Evolutionary conservation across 2,329 filamentous ascomycete genomes (phyloP), one percentile per base, ranked within the genome.

Genomic region (Penicillium brevicompactum): DNA sequence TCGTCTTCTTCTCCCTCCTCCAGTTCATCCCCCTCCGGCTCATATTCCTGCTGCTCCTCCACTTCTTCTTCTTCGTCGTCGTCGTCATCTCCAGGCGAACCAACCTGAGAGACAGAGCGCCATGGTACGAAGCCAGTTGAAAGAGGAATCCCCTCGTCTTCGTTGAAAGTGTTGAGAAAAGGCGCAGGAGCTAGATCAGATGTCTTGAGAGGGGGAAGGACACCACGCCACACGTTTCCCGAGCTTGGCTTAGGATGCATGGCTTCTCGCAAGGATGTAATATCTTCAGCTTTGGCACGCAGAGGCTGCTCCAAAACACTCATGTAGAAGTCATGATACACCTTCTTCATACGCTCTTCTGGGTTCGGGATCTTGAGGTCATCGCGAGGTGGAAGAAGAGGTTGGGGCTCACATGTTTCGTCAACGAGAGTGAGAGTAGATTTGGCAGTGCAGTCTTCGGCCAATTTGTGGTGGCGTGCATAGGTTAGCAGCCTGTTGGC

Each of bases 191-290:
- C 18, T 5, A 9, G 2, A 16, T 53, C 51, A n/a, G 38, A 37
- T 14, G 38, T 31, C 24, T 5, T 30, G 30, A 53, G 30, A 8
- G 32, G 11, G 16, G 51, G 51, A 6, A 53, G 38, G 5, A 53
- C 32, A 3, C 45, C 45, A 10, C 51, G 51, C 51, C 51, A 53
- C 13, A 49, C n/a, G 6, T 53, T 53, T 9, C 38, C n/a, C 1
- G 34, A 14, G 1, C 9, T 1, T 1, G 13, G 4, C 2, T 44
- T 22, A 1, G 24, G 21, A 5, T 32, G 11, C 7, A 49, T n/a
- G 24, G 30, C 49, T 7, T 32, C 7, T 11, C 30, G 9, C 38
- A 53, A 30, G 4, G 34, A 2, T 4, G 32, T 21, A n/a, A 49
- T 9, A 9, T 49, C 51, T 5, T 18, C 24, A 14, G 43, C 11